Evolutionary conservation across 176 grass and related monocot genomes (phyloP).

Genomic region (Raddia guianensis): DNA sequence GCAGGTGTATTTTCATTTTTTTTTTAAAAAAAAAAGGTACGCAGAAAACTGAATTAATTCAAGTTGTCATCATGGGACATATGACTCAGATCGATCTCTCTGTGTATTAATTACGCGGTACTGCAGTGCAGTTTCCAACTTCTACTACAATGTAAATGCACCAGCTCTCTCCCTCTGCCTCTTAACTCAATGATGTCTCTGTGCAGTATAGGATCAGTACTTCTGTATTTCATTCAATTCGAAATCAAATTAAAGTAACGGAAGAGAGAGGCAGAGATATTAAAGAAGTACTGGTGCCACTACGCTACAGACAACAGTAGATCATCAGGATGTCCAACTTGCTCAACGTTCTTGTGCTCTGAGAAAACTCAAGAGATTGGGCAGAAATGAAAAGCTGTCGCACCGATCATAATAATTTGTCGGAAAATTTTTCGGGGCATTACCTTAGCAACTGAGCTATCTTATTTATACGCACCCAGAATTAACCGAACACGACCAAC

Average conservation of each 20-base stretch:
- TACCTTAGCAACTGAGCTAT: background rate
- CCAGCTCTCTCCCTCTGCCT: slow-evolving; percentile 51
- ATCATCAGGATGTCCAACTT: slow-evolving; percentile 26
- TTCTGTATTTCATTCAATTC: slow-evolving; percentile 37
- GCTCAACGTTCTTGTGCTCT: slow-evolving; percentile 36
- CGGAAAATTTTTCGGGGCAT: background rate
- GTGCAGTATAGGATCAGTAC: background rate
- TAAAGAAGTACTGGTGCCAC: background rate
- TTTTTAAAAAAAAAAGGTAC: background rate
- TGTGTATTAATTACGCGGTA: slow-evolving; percentile 34
- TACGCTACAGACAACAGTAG: slow-evolving; percentile 1
- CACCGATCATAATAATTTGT: background rate
- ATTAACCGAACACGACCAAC: background rate
- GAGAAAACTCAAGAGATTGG: background rate
- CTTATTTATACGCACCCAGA: background rate
- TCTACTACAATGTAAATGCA: slow-evolving; percentile 47
- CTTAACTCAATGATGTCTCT: slow-evolving; percentile 23
- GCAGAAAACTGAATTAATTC: background rate
- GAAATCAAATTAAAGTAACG: slow-evolving; percentile 18
- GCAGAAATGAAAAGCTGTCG: background rate
- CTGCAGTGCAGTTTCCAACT: slow-evolving; percentile 38
- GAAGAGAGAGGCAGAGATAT: too few relatives aligned
- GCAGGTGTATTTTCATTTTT: too few relatives aligned
- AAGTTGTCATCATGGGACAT: slow-evolving; percentile 7
- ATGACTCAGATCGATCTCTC: background rate